These are phyloP conservation scores for Apiospora saccharicola DNA, from an alignment of 2,329 filamentous ascomycete genomes.

Conservation along the genomic window DNA sequence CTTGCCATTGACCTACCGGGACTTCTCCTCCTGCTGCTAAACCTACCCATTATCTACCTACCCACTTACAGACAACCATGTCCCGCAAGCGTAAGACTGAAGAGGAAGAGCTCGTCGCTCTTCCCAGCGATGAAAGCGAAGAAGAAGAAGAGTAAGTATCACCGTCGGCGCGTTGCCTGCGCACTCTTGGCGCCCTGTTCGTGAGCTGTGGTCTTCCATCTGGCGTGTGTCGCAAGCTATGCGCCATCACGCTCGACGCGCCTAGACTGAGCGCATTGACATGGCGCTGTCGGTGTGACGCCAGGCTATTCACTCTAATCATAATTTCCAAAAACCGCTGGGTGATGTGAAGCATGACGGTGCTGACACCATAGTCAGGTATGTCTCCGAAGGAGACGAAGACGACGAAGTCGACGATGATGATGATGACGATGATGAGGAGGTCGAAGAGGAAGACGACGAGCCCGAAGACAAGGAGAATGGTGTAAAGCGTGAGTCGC, in stretches of 20 bases:
- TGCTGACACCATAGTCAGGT: constrained; percentile 32
- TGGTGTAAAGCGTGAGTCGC: constrained; percentile 41
- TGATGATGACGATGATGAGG: constrained; percentile 41
- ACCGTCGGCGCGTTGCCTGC: neutral
- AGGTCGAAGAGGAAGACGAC: constrained; percentile 35
- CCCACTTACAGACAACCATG: constrained; percentile 34
- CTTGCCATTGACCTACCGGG: constrained; percentile 15
- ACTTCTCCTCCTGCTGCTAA: neutral
- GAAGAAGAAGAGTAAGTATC: constrained; percentile 46
- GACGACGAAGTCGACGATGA: constrained; percentile 41
- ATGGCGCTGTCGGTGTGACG: constrained; percentile 13
- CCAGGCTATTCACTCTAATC: neutral
- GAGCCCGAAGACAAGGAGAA: constrained; percentile 40
- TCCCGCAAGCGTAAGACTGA: constrained; percentile 45
- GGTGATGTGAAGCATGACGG: constrained; percentile 13
- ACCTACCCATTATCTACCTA: constrained; percentile 18
- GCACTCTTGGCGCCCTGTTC: neutral
- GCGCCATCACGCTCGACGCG: constrained; percentile 16
- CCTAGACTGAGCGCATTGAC: neutral
- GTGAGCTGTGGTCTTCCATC: neutral
- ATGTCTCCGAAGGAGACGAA: constrained; percentile 43
- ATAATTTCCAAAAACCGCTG: neutral
- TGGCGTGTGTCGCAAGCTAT: neutral
- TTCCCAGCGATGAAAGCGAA: constrained; percentile 45
- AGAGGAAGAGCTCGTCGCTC: constrained; percentile 44